Base-by-base conservation (phyloP, 345 rosid genomes). In the Lumnitzera racemosa region DNA sequence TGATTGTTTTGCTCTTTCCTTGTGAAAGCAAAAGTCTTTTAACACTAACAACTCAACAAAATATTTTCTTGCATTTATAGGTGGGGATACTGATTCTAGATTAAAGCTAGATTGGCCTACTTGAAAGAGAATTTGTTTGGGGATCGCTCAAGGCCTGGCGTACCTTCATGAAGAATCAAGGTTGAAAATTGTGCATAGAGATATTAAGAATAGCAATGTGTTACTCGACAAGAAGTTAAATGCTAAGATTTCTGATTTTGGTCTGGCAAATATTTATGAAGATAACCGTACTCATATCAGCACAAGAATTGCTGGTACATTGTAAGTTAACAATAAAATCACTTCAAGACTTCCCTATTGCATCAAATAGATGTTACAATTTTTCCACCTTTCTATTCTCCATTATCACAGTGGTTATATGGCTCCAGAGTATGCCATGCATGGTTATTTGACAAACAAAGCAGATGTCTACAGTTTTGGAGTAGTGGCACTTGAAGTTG, bases 161-260 rank as follows among this genome's bases (percentile, higher is more conserved):
- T 86, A 74, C 74, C 95, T 91, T 59, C 98, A 91, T 24, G 96
- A 74, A 71, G 98, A 91, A 61, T 91, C 98, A 0, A 74, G 72
- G 61, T 79, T 91, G 72, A 91, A 82, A 74, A 83, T 91, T 66
- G 91, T 91, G 70, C 98, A 91, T 64, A 77, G 98, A 71, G 98
- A 91, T 81, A 88, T 88, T 59, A 91, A 91, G 83, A 79, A 91
- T 8, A 86, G 96, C 76, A 88, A 91, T 47, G 91, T 91, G 64
- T 76, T 91, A 69, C 91, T 91, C 27, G 96, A 91, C 58, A 85
- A 84, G 74, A 80, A 88, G 70, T 76, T 88, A 43, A 82, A 81
- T 61, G 86, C 97, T 3, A 91, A 91, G 70, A 91, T 91, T 65
- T 91, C 98, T 29, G 96, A 91, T 69, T 91, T 91, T 63, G 98